These are phyloP conservation scores for Penicillium sp. DNA, from an alignment of 2,329 filamentous ascomycete genomes.

Conservation along the genomic window DNA sequence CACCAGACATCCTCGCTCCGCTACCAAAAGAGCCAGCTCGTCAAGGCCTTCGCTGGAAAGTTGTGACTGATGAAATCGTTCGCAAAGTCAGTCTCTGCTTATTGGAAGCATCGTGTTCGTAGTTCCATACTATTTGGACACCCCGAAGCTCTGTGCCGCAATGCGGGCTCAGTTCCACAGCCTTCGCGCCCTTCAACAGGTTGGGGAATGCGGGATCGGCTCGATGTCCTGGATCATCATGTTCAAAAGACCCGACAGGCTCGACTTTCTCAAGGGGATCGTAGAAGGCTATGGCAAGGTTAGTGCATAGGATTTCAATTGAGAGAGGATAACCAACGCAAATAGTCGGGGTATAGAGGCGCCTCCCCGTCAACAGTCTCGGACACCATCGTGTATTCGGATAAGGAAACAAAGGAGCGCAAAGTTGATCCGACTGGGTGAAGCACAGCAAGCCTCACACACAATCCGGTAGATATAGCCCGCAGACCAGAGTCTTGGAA, in stretches of 20 bases:
- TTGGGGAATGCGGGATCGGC: conserved; percentile 1
- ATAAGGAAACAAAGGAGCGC: too few relatives aligned
- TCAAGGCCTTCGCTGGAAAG: conserved; percentile 1
- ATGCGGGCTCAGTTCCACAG: not conserved
- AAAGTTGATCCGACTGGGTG: too few relatives aligned
- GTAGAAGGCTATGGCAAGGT: not conserved
- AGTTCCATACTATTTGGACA: conserved; percentile 1
- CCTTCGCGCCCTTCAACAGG: not conserved
- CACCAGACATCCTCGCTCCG: conserved; percentile 3
- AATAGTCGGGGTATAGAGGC: conserved; percentile 2
- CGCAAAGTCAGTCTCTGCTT: too few relatives aligned
- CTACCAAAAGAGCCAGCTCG: conserved; percentile 1
- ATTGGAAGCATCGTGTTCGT: too few relatives aligned
- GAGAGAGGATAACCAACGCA: not conserved
- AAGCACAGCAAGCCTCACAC: too few relatives aligned
- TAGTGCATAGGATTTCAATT: not conserved
- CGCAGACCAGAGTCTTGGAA: too few relatives aligned
- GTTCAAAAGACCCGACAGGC: not conserved
- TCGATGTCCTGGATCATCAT: conserved; percentile 1
- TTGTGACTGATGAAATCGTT: not conserved
- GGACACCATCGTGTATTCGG: not conserved
- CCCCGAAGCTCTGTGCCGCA: conserved; percentile 2
- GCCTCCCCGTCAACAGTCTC: conserved; percentile 1
- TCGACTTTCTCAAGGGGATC: conserved; percentile 1
- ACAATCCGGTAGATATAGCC: too few relatives aligned